phyloP scores from a whole-genome alignment of 495 filamentous ascomycete genomes.

The Podospora australis region DNA sequence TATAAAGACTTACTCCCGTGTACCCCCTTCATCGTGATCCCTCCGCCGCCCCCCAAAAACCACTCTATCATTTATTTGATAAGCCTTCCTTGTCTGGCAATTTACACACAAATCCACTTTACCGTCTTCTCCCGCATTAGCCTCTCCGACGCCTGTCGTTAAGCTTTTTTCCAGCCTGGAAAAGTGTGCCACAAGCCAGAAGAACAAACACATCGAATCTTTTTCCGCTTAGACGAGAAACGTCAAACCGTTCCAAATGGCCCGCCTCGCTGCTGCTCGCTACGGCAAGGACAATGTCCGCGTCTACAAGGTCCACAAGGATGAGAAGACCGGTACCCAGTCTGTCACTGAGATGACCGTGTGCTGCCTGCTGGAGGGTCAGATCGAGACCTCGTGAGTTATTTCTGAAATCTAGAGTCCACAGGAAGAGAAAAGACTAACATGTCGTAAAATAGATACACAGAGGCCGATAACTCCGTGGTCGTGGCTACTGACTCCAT shows the following conservation, averaged over 20 bases:
- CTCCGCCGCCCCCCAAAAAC: not conserved
- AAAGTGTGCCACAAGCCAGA: not conserved
- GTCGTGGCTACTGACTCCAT: conserved; percentile 95
- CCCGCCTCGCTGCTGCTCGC: conserved; percentile 63
- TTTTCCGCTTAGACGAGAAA: not conserved
- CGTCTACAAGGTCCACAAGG: conserved; percentile 83
- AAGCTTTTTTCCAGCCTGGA: not conserved
- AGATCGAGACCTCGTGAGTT: conserved; percentile 78
- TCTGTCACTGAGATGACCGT: conserved; percentile 94
- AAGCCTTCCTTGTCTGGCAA: conserved; percentile 3
- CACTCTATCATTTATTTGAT: too few relatives aligned
- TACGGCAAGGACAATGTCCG: conserved; percentile 99
- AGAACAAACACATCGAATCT: not conserved
- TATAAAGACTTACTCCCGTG: not conserved
- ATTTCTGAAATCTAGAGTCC: not conserved
- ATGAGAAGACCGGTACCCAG: conserved; percentile 68
- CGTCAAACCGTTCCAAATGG: conserved; percentile 33
- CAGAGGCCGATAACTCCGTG: conserved; percentile 86
- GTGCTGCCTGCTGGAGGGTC: conserved; percentile 79
- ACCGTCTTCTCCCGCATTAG: not conserved
- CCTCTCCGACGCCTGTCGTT: conserved; percentile 1
- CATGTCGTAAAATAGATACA: conserved; percentile 58
- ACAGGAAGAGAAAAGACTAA: conserved; percentile 11
- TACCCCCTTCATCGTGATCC: not conserved
- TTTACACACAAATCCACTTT: conserved; percentile 1